Conservation (phyloP, 2,329 filamentous ascomycete genomes). For the Fusarium tuaranense region DNA sequence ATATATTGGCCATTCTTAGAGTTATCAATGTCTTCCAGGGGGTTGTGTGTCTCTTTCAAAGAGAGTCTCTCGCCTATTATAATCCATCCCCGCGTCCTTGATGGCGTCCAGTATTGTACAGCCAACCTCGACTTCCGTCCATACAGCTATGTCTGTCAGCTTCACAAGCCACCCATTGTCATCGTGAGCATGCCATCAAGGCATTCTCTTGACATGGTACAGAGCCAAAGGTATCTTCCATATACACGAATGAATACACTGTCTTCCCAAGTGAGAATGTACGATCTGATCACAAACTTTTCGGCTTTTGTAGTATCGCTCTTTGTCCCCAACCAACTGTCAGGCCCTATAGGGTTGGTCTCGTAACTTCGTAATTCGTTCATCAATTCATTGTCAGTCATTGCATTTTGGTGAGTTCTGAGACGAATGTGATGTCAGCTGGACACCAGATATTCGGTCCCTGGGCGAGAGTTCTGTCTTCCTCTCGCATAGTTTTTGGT, state of each 20-base stretch:
- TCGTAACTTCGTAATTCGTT: constrained; percentile 41
- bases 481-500: constrained; percentile 33
- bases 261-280: constrained; percentile 8
- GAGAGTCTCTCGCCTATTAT: background rate
- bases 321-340: background rate
- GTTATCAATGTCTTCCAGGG: background rate
- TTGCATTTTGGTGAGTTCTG: constrained; percentile 21
- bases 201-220: background rate
- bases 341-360: constrained; percentile 14
- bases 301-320: background rate
- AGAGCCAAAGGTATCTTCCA: background rate
- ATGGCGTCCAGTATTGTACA: constrained; percentile 3
- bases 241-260: background rate
- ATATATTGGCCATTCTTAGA: background rate
- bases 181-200: background rate
- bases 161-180: background rate
- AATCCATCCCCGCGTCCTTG: background rate
- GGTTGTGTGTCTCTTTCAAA: background rate
- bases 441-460: background rate
- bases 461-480: constrained; percentile 42
- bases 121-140: background rate
- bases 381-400: constrained; percentile 32
- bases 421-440: background rate
- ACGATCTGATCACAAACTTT: constrained; percentile 28
- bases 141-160: background rate